These are phyloP conservation scores for Phaeosphaeria sp. DNA, from an alignment of 2,329 filamentous ascomycete genomes.

Conservation along the genomic window DNA sequence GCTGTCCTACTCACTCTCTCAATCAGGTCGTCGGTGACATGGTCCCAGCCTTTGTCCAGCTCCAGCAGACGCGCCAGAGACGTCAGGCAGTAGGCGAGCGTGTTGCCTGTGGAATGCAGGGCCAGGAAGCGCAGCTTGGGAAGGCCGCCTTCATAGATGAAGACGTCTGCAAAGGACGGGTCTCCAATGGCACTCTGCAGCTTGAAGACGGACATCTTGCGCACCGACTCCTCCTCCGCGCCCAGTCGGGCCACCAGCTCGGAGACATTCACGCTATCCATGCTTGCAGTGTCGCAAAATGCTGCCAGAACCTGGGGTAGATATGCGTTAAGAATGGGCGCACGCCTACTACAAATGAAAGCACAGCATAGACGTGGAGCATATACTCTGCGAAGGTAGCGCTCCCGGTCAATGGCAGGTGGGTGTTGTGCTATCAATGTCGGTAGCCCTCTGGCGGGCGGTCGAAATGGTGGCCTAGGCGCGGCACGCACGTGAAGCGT, in stretches of 20 bases:
- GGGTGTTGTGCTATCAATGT: not conserved
- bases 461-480: slow-evolving; percentile 13
- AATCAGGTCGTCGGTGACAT: slow-evolving; percentile 76
- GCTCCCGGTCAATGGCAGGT: slow-evolving; percentile 6
- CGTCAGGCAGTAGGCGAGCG: slow-evolving; percentile 91
- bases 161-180: slow-evolving; percentile 93
- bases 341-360: not conserved
- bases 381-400: not conserved
- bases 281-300: slow-evolving; percentile 30
- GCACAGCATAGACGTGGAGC: not conserved
- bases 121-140: slow-evolving; percentile 81
- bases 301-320: slow-evolving; percentile 19
- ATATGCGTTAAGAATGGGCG: slow-evolving; percentile 9
- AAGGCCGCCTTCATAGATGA: slow-evolving; percentile 88
- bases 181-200: slow-evolving; percentile 94
- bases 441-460: slow-evolving; percentile 16
- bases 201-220: slow-evolving; percentile 99
- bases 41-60: slow-evolving; percentile 97
- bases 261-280: slow-evolving; percentile 63
- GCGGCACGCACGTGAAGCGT: slow-evolving; percentile 34
- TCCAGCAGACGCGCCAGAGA: slow-evolving; percentile 87
- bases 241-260: slow-evolving; percentile 66
- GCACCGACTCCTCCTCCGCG: slow-evolving; percentile 80
- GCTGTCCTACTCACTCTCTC: slow-evolving; percentile 60
- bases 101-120: slow-evolving; percentile 87